phyloP scores from a whole-genome alignment of 805 yeast species.

The Ogataea dorogensis region DNA sequence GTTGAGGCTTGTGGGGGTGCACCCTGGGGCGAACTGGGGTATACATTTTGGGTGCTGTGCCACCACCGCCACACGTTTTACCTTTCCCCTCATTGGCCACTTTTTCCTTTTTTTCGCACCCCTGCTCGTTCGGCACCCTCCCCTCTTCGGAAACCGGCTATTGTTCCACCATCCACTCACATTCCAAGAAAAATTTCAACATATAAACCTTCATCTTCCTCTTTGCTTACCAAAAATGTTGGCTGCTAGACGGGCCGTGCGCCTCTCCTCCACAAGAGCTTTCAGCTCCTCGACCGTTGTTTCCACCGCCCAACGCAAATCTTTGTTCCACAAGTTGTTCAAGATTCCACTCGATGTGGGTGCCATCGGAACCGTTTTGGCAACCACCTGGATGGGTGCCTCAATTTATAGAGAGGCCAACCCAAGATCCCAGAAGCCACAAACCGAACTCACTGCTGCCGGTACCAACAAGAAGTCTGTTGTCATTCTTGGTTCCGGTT shows the following conservation, averaged over 20 bases:
- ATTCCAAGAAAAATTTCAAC: slow-evolving; percentile 5
- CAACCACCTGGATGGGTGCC: slow-evolving; percentile 38
- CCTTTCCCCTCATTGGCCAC: slow-evolving; percentile 3
- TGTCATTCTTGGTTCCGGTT: slow-evolving; percentile 50
- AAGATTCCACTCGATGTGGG: slow-evolving; percentile 29
- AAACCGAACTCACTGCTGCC: slow-evolving; percentile 41
- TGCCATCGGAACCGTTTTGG: slow-evolving; percentile 28
- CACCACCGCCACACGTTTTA: slow-evolving; percentile 2
- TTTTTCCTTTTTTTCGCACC: slow-evolving; percentile 6
- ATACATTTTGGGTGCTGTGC: too few species aligned
- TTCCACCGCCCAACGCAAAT: slow-evolving; percentile 21
- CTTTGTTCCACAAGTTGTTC: slow-evolving; percentile 25
- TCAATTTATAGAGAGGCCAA: slow-evolving; percentile 39
- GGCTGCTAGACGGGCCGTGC: slow-evolving; percentile 14
- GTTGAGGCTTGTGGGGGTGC: neutral
- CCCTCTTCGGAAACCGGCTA: slow-evolving; percentile 1
- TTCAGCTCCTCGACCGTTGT: slow-evolving; percentile 22
- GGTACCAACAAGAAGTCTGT: slow-evolving; percentile 45
- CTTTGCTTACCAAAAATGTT: slow-evolving; percentile 5
- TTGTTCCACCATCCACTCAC: slow-evolving; percentile 7
- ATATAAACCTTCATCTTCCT: neutral
- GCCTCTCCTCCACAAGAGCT: slow-evolving; percentile 19
- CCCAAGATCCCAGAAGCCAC: slow-evolving; percentile 45
- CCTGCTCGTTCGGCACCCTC: slow-evolving; percentile 5
- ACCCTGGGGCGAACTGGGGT: neutral